phyloP scores from a whole-genome alignment of 345 rosid genomes.

The Isatis tinctoria region DNA sequence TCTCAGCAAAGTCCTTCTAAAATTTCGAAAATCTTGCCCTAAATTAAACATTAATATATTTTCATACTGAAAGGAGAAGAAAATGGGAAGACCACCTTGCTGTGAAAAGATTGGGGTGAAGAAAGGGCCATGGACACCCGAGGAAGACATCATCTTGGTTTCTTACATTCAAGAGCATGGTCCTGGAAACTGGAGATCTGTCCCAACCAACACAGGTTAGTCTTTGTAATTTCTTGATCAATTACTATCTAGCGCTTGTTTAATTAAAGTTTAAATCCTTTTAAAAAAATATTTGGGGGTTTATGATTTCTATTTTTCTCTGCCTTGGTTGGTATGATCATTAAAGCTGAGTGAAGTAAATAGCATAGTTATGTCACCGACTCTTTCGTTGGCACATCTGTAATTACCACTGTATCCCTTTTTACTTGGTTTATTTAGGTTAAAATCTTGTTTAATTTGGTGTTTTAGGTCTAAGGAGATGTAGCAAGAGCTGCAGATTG shows the following conservation, averaged over 20 bases:
- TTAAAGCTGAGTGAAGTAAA: constrained; percentile 39
- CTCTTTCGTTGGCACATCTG: constrained; percentile 20
- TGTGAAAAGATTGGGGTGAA: constrained; percentile 88
- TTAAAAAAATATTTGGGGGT: background rate
- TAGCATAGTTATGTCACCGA: constrained; percentile 25
- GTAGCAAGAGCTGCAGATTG: constrained; percentile 98
- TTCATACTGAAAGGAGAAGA: background rate
- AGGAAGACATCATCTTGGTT: constrained; percentile 91
- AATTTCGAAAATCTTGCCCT: background rate
- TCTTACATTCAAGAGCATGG: constrained; percentile 96
- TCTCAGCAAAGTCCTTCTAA: background rate
- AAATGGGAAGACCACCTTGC: constrained; percentile 94
- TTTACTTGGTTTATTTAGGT: background rate
- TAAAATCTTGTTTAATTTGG: constrained; percentile 1
- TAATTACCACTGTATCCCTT: background rate
- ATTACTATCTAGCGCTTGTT: background rate
- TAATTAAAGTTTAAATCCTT: background rate
- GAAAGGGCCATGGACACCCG: constrained; percentile 99
- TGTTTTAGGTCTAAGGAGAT: constrained; percentile 76
- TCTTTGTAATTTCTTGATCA: background rate
- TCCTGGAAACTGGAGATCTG: constrained; percentile 96
- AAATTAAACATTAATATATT: background rate
- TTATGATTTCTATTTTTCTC: background rate
- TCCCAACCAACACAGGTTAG: constrained; percentile 79
- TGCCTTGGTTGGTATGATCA: constrained; percentile 47